Evolutionary conservation across 768 basidiomycete species (phyloP), one percentile per base, ranked within the genome.

Genomic region (Mycena vulgaris): DNA sequence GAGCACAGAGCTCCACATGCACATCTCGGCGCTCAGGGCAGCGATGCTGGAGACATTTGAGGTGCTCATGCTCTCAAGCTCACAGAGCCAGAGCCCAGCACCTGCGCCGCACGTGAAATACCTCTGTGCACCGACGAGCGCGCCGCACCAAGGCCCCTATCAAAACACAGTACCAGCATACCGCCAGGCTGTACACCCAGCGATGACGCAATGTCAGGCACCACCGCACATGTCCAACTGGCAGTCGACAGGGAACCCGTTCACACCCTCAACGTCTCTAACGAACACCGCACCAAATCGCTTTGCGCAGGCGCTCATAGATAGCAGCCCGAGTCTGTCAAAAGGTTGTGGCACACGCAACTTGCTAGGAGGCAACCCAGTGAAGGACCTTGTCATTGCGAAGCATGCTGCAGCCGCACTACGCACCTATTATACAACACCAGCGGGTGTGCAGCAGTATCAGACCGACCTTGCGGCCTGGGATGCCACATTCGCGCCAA

Each of bases 351-450:
- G 60, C 21, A 19, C 2, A 13, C 28, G 47, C 16, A 62, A 25
- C 60, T n/a, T 31, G n/a, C 45, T 62, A 9, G 60, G 60, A 2
- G 60, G 60, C 9, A 31, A 62, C 60, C 60, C 60, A 5, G 23
- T 51, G 2, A 33, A 37, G 30, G 47, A 62, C 48, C 47, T 51
- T 21, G 45, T 23, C 2, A 21, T 62, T 25, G 60, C 33, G 47
- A 48, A 30, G 14, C 45, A 19, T n/a, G 30, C 48, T 16, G 48
- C 8, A 14, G 48, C 47, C 4, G 25, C 17, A 13, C 60, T 47
- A 48, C 31, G 31, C 30, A 33, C 33, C 1, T 62, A 49, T 33
- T 3, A 30, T n/a, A 3, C 48, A 21, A 51, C 45, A 35, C 47
- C 47, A 8, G 48, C 45, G 2, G 48, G 60, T 2, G 19, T 37